Base-by-base conservation (phyloP, 345 rosid species). In the Tarenaya hassleriana region DNA sequence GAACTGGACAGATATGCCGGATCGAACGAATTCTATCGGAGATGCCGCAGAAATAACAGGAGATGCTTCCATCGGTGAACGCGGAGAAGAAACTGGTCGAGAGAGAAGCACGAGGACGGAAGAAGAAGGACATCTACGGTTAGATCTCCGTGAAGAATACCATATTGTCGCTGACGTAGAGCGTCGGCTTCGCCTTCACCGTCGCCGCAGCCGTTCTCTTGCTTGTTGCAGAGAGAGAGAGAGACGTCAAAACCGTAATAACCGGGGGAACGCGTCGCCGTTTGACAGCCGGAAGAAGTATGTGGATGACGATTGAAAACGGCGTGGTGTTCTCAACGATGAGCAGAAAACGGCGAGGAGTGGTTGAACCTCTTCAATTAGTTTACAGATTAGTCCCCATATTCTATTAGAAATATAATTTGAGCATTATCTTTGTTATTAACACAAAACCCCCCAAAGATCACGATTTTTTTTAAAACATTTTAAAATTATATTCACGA, bases 1-100 rank as follows among this genome's bases (percentile, higher is more conserved):
- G 84, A 78, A 13, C 74, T 66, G 39, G 77, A 63, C 16, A 69
- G 33, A 16, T 71, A 63, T n/a, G 72, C 73, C 17, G 82, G 83
- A 31, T 73, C 56, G 62, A 80, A 78, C 34, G 67, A 46, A 7
- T 64, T 65, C 1, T 81, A 51, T 37, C 77, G 83, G 67, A 78
- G 35, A 44, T 17, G 16, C 95, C 87, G 29, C 72, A 68, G 47
- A 78, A 72, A 16, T 78, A 86, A 13, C 74, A 63, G 17, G 69
- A 62, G 66, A 56, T 60, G 77, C 88, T 75, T 16, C 84, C 77
- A 47, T 60, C 60, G 17, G 67, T 39, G 50, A 53, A 77, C 41
- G 78, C 50, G 14, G 85, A 74, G 39, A 75, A 50, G 56, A 67
- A 70, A 39, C 60, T 68, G 56, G 81, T 63, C 12, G 80, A 71